Evolutionary conservation across 2,329 filamentous ascomycete genomes (phyloP), one percentile per base, ranked within the genome.

Genomic region (Dichotomopilus funicola): DNA sequence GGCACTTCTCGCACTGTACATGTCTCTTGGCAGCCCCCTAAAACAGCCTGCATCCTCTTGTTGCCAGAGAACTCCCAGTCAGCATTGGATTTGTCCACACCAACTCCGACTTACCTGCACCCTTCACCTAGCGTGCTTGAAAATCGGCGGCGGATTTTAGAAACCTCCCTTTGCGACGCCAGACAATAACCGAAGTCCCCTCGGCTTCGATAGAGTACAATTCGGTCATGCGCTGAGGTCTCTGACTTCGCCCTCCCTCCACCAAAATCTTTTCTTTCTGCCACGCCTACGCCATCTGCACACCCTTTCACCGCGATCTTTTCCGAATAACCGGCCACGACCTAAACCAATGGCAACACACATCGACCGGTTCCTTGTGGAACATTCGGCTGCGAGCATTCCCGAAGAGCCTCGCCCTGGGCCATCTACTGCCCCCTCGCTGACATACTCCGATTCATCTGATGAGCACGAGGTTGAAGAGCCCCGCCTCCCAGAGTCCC

Each of bases 371-470:
- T 65, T 72, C 58, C 66, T 75, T 41, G 69, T 71, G 59, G 67
- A 72, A 58, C 68, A 75, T 34, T 66, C 70, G 37, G 62, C 70
- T 51, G 70, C 72, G 61, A 73, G 72, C 65, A 70, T 75, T 38
- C 74, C 76, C 19, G 69, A 75, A 58, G 76, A 78, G 60, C 72
- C 74, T 53, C 56, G 55, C 59, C 54, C 62, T 1, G 63, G 74
- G 1, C 74, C 76, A 43, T 83, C 81, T 10, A 71, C 77, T 48
- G 81, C 80, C 0, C 82, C 83, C 1, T 85, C 82, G 1, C 75
- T 86, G 54, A 83, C 80, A 54, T 85, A 81, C 64, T 85, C 82
- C 11, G 81, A 83, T 60, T 83, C 81, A 4, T 73, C 73, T 33
- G 81, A 84, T 62, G 80, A 81, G 56, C 76, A 78, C 42, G 74